Evolutionary conservation across 176 grass and related monocot species (phyloP).

Genomic region (Eremochloa ophiuroides): DNA sequence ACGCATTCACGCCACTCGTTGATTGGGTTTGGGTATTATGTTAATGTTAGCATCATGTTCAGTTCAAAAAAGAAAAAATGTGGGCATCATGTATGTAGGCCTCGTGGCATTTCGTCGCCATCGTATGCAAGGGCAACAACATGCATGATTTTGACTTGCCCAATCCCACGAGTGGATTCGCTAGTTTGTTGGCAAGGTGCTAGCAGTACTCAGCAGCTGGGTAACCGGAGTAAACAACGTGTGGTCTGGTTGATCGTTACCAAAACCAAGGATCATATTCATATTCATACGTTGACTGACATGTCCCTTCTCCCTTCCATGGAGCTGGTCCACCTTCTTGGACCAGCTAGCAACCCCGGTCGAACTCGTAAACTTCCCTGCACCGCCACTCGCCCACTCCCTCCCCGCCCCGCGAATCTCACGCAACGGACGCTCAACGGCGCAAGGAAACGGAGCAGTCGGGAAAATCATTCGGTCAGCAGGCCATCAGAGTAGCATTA

Average conservation of each 20-base stretch:
- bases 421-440: not conserved
- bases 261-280: not conserved
- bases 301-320: not conserved
- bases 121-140: not conserved
- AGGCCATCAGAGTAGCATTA: slow-evolving; percentile 31
- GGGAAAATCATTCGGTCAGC: not conserved
- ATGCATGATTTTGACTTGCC: not conserved
- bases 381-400: no score
- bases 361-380: no score
- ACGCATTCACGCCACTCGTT: not conserved
- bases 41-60: no score
- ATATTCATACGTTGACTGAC: not conserved
- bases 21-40: not conserved
- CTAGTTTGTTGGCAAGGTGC: not conserved
- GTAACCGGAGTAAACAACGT: not conserved
- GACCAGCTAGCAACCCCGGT: no score
- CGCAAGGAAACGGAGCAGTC: not conserved
- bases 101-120: not conserved
- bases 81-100: no score
- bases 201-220: no score
- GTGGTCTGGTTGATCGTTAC: not conserved
- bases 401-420: not conserved
- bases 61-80: no score
- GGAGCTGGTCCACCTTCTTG: slow-evolving; percentile 12
- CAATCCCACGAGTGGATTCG: not conserved